Evolutionary conservation across 768 basidiomycete species (phyloP), one percentile per base, ranked within the genome.

Genomic region (Kwoniella dejecticola): DNA sequence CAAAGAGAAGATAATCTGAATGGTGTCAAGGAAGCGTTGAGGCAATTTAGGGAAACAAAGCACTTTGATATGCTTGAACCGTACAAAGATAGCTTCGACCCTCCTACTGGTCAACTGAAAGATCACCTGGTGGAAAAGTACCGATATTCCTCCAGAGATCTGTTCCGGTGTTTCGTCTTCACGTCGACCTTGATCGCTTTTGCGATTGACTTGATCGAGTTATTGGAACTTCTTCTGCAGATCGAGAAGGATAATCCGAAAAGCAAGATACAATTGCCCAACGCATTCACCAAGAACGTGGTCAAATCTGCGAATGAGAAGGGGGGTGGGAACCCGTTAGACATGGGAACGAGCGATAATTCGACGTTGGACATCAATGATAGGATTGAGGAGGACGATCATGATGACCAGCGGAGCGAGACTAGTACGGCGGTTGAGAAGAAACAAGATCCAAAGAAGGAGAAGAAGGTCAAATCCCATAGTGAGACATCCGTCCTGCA

Each of bases 151-250:
- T 64, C 76, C 4, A 62, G 75, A 30, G 77, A 81, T n/a, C 80
- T 87, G 11, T 83, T 84, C 71, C 60, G 83, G 29, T 79, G 83
- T 48, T 83, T 83, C 70, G 83, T 84, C 24, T 84, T 85, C 63
- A 80, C 81, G 17, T 75, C 83, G 46, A 82, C 81, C 64, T 70
- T 85, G 21, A 67, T 82, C 19, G 68, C 76, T 41, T 81, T 81
- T 40, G 75, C 78, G 45, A 72, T 81, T 24, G 78, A 76, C 0
- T 68, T 83, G 45, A 62, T 82, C 21, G 66, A 66, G 1, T 72
- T 83, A 30, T 68, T 82, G 45, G 80, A 81, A 48, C 61, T 71
- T 1, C 71, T 84, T 13, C 66, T 76, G 23, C 74, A 71, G n/a
- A 80, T 82, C 0, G 78, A 81, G 17, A 66, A 64, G 46, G 81